A percentile compares a stretch with the other conserved stretches of the same genome.
phyloP scores from a whole-genome alignment of 2,329 filamentous ascomycete genomes.

The Stemphylium beticola region DNA sequence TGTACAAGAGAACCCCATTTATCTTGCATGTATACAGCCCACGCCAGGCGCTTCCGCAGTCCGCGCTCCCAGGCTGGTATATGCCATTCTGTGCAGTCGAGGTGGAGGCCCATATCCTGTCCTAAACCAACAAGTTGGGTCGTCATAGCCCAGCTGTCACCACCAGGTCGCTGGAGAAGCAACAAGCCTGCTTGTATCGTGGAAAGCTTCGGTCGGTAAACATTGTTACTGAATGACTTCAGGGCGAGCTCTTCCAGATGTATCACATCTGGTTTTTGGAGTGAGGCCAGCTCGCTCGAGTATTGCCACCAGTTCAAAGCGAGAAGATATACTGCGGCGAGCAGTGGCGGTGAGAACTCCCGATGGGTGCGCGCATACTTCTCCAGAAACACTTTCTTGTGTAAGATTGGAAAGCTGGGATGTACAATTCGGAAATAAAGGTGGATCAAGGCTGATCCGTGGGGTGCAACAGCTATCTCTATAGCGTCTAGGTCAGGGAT shows the following conservation, averaged over 20 bases:
- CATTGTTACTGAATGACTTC: slow-evolving; percentile 46
- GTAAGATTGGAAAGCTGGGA: slow-evolving; percentile 64
- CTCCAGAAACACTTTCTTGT: slow-evolving; percentile 67
- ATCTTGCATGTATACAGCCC: slow-evolving; percentile 71
- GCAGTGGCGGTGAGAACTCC: slow-evolving; percentile 64
- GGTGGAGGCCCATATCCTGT: slow-evolving; percentile 51
- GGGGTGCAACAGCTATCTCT: slow-evolving; percentile 71
- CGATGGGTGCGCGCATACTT: slow-evolving; percentile 64
- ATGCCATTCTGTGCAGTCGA: slow-evolving; percentile 67
- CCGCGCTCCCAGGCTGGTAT: slow-evolving; percentile 69
- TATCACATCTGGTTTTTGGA: slow-evolving; percentile 51
- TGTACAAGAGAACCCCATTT: slow-evolving; percentile 66
- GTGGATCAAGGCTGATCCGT: slow-evolving; percentile 73
- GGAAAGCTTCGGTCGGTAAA: slow-evolving; percentile 50
- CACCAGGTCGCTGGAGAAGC: slow-evolving; percentile 46
- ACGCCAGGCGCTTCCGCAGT: slow-evolving; percentile 65
- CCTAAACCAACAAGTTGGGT: slow-evolving; percentile 48
- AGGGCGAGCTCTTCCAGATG: slow-evolving; percentile 44
- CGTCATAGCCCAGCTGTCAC: slow-evolving; percentile 41
- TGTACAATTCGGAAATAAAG: slow-evolving; percentile 73
- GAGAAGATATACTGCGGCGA: slow-evolving; percentile 68
- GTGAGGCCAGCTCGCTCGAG: slow-evolving; percentile 58
- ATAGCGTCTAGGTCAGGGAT: slow-evolving; percentile 68
- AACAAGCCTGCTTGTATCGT: slow-evolving; percentile 50
- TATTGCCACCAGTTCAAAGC: slow-evolving; percentile 68